Evolutionary conservation across 768 basidiomycete species (phyloP), one percentile per base, ranked within the genome.

Genomic region (Macrocybe gigantea): DNA sequence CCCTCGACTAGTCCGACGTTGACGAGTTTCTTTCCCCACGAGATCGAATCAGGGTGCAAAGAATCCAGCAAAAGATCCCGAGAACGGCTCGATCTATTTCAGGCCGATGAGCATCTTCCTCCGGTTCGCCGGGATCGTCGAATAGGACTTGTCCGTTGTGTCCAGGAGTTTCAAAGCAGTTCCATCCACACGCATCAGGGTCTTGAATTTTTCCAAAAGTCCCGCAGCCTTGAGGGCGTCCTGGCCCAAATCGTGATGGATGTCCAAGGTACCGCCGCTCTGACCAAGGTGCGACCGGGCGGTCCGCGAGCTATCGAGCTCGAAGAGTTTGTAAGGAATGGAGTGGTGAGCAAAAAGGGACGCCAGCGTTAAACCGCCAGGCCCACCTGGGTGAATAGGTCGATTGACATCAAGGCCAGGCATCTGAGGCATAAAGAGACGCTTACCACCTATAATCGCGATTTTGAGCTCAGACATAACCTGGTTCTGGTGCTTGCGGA

Each of bases 51-150:
- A 4, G 57, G 49, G 1, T 58, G 49, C 2, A 67, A 44, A 0
- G 54, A 54, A 41, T 63, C 54, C 38, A 62, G 47, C 6, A 69
- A 49, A 13, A 68, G 50, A 33, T 54, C 43, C 37, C 57, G 6
- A 67, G 58, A 13, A 51, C 52, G 30, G 41, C 41, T 3, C 62
- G 53, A 45, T 63, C 60, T 30, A 64, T 60, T 48, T 64, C 63
- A 5, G 63, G 61, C 7, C 56, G 47, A 5, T 43, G 30, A 9
- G 55, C 52, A 8, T 39, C 38, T n/a, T 37, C 33, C 7, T 47
- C 47, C 5, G 39, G 45, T 15, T 35, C 48, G 8, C 50, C 47
- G 0, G 49, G 31, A 11, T 51, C 53, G 10, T 41, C 41, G 36
- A 52, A 46, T 5, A 44, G 30, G 10, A 49, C 41, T 5, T 43